phyloP scores from a whole-genome alignment of 2,329 filamentous ascomycete species.

The Pseudogymnoascus sp. region DNA sequence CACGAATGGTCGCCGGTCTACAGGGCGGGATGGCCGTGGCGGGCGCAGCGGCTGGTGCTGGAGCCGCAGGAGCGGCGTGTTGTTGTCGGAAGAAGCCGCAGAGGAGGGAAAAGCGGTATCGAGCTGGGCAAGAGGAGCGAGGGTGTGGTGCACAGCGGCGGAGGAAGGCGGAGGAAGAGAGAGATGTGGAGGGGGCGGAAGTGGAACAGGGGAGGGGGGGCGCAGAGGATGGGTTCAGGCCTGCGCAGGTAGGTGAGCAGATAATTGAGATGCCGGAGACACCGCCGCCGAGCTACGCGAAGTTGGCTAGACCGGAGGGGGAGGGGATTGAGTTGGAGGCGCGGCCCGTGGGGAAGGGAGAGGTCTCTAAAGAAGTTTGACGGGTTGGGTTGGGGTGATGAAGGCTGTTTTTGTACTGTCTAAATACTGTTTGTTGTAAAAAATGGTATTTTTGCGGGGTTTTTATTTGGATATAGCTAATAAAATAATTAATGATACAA shows the following conservation, averaged over 20 bases:
- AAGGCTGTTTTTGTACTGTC: background rate
- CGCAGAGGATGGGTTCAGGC: background rate
- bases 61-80: background rate
- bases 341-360: background rate
- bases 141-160: background rate
- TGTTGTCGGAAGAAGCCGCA: background rate
- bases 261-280: background rate
- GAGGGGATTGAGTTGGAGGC: conserved; percentile 1
- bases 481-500: background rate
- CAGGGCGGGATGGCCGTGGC: background rate
- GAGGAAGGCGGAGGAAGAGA: background rate
- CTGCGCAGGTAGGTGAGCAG: background rate
- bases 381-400: background rate
- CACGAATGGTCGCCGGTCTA: background rate
- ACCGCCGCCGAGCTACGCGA: background rate
- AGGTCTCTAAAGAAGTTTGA: background rate
- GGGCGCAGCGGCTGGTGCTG: background rate
- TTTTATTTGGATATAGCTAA: background rate
- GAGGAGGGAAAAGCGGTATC: background rate
- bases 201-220: background rate
- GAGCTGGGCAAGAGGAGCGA: background rate
- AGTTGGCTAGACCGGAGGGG: background rate
- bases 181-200: background rate
- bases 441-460: background rate
- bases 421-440: background rate